Percentiles rank a stretch among this genome's conserved stretches.
Conservation (phyloP, 2,329 filamentous ascomycete species). For the Pyrenophora teres region DNA sequence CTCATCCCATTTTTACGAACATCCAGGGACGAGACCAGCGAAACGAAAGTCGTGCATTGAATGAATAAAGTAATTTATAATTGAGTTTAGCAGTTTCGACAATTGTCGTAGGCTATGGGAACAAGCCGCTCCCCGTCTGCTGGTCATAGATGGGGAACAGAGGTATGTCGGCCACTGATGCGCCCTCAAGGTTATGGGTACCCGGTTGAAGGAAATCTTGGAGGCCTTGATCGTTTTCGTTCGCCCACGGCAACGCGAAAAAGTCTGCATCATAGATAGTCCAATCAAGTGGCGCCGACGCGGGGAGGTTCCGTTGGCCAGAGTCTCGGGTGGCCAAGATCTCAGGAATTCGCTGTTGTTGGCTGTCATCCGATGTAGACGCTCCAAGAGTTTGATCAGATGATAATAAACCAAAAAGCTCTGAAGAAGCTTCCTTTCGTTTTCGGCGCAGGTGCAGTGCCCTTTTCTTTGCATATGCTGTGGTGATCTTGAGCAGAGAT, state of each 20-base stretch:
- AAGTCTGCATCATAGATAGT: conserved; percentile 42
- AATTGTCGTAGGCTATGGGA: neutral
- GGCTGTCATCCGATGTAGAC: neutral
- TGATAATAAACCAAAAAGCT: conserved; percentile 36
- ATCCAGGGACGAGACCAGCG: conserved; percentile 57
- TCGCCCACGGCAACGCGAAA: conserved; percentile 37
- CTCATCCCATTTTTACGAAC: conserved; percentile 60
- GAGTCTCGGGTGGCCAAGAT: conserved; percentile 4
- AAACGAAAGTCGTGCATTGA: conserved; percentile 37
- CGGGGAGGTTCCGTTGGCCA: conserved; percentile 7
- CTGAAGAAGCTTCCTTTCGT: conserved; percentile 36
- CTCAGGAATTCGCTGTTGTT: conserved; percentile 3
- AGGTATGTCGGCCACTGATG: conserved; percentile 38
- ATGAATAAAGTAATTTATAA: neutral
- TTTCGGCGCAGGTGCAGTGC: conserved; percentile 29
- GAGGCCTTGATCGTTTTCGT: conserved; percentile 37
- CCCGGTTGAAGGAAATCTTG: conserved; percentile 41
- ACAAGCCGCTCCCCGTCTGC: conserved; percentile 20
- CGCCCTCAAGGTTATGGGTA: conserved; percentile 35
- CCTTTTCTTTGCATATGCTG: conserved; percentile 30
- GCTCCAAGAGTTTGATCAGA: conserved; percentile 4
- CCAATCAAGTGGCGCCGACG: conserved; percentile 30
- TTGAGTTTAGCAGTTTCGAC: neutral
- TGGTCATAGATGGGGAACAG: conserved; percentile 40
- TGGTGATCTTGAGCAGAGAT: conserved; percentile 33